These are phyloP conservation scores for Tylopilus sp. DNA, from an alignment of 768 basidiomycete genomes.

Conservation along the genomic window DNA sequence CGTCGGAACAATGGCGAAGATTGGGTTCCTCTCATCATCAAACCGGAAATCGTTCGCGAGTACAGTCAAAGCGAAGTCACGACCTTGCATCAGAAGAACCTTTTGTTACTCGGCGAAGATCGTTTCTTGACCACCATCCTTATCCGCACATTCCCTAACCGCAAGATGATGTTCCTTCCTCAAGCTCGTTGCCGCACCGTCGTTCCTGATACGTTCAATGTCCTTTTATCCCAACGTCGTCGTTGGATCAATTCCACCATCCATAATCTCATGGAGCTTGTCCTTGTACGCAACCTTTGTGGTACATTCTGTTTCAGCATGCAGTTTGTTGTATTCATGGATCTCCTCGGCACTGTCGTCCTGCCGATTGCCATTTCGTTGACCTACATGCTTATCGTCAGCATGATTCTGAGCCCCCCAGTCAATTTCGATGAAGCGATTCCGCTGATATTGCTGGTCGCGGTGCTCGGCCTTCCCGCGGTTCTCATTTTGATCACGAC, in stretches of 20 bases:
- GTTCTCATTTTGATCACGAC: slow-evolving; percentile 93
- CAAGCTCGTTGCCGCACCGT: slow-evolving; percentile 94
- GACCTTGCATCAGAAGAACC: slow-evolving; percentile 96
- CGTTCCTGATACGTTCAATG: slow-evolving; percentile 91
- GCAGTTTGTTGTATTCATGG: slow-evolving; percentile 99
- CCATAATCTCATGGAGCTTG: slow-evolving; percentile 99
- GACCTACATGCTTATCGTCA: slow-evolving; percentile 84
- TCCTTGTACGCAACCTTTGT: slow-evolving; percentile 93
- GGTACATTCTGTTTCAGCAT: slow-evolving; percentile 99
- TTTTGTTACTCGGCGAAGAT: slow-evolving; percentile 95
- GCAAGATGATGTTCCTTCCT: slow-evolving; percentile 99
- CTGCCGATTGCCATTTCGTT: slow-evolving; percentile 91
- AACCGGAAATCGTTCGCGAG: slow-evolving; percentile 95
- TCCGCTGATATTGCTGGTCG: slow-evolving; percentile 82
- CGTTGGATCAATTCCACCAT: slow-evolving; percentile 99
- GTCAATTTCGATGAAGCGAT: slow-evolving; percentile 88
- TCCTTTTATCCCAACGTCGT: slow-evolving; percentile 93
- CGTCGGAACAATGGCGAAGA: slow-evolving; percentile 85
- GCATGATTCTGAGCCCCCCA: slow-evolving; percentile 78
- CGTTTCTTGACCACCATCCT: slow-evolving; percentile 97
- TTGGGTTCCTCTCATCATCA: slow-evolving; percentile 96
- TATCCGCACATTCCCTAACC: slow-evolving; percentile 93
- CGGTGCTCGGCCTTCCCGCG: slow-evolving; percentile 91
- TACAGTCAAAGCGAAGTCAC: slow-evolving; percentile 94
- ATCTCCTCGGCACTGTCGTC: slow-evolving; percentile 86